Evolutionary conservation across 106 monocot genomes (phyloP), one percentile per base, ranked within the genome.

Genomic region (Platanthera guangdongensis): DNA sequence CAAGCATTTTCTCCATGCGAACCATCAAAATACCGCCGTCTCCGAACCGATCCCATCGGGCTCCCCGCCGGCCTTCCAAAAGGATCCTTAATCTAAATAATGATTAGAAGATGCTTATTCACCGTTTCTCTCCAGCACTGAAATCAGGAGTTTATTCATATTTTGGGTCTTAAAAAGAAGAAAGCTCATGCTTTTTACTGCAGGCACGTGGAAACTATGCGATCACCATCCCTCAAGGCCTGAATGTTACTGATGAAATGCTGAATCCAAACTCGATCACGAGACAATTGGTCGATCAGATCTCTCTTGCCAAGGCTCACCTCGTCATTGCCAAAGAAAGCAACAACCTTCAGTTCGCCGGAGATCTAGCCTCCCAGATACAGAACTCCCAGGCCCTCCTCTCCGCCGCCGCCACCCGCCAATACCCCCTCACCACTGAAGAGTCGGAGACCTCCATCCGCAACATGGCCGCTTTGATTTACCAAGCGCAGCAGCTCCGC

Each of bases 231-330:
- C 54, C 71, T 49, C 80, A 83, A 74, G 82, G 69, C 55, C 83
- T 85, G 21, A 83, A 85, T 73, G 49, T 85, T 50, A 83, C 82
- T 48, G 85, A 87, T 52, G 90, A 87, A 77, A 81, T 87, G 85
- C 57, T 87, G 8, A 81, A 70, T 67, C 81, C 87, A 9, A 69
- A 46, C 9, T 90, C 90, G 7, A 60, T 79, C 77, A 85, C 79
- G 7, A 81, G 87, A 32, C 90, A 90, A 79, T 57, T 90, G 49
- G 74, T 81, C 15, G 85, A 87, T 64, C 90, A 90, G 77, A 87
- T 90, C 21, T 87, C 81, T 74, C 83, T 90, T n/a, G 90, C 83
- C 47, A 90, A 90, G 63, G 76, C 79, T 53, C 67, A 80, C 72
- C 76, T 85, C 8, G 54, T 83, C 48, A 81, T 90, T 8, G 78